Evolutionary conservation across 805 yeast genomes (phyloP).

Genomic region (Candida piceae): DNA sequence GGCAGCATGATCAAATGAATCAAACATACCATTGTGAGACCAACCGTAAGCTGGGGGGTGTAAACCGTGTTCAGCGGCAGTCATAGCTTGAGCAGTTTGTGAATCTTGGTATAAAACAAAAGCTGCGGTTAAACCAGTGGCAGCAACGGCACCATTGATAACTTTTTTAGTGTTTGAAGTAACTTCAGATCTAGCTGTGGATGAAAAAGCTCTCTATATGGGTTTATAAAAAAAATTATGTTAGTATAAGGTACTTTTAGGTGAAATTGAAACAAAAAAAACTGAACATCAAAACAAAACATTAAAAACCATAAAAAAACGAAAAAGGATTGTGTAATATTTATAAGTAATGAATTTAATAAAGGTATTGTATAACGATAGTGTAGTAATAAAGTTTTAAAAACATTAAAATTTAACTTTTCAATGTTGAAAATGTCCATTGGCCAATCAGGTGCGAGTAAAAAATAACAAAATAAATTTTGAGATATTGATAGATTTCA

Average conservation of each 20-base stretch:
- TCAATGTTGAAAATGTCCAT: background rate
- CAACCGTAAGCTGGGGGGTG: slow-evolving; percentile 92
- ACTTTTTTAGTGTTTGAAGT: slow-evolving; percentile 40
- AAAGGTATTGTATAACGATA: background rate
- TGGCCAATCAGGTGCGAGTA: slow-evolving; percentile 26
- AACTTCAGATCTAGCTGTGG: slow-evolving; percentile 28
- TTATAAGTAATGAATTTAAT: no score
- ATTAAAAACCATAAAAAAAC: no score
- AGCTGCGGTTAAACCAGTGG: slow-evolving; percentile 76
- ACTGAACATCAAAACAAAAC: no score
- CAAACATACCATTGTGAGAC: slow-evolving; percentile 92
- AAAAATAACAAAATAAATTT: slow-evolving; percentile 18
- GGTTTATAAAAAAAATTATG: slow-evolving; percentile 6
- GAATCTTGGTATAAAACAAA: slow-evolving; percentile 79
- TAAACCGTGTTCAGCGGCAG: slow-evolving; percentile 98
- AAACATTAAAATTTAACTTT: background rate
- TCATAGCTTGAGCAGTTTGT: slow-evolving; percentile 89
- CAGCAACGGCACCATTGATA: slow-evolving; percentile 61
- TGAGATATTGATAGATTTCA: background rate
- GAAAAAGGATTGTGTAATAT: background rate
- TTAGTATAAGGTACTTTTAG: slow-evolving; percentile 9
- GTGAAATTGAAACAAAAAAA: background rate
- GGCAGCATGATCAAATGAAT: slow-evolving; percentile 88
- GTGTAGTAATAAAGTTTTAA: no score
- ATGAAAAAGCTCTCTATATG: slow-evolving; percentile 31